phyloP scores from a whole-genome alignment of 2,329 filamentous ascomycete species.

The Beauveria medogensis region DNA sequence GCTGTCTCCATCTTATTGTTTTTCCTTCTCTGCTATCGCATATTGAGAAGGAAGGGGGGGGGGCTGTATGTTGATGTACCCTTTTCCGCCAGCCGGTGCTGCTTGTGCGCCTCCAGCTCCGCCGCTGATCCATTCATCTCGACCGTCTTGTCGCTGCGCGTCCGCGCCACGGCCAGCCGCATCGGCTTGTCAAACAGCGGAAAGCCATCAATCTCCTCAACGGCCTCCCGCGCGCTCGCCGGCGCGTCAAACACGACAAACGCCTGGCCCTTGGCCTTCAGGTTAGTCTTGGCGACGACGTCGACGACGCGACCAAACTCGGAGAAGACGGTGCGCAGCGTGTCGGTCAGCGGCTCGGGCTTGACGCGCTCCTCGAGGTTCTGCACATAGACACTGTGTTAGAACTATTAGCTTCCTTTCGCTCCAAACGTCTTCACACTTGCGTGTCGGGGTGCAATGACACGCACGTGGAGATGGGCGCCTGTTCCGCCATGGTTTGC shows the following conservation, averaged over 20 bases:
- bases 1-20: background rate
- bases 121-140: constrained; percentile 62
- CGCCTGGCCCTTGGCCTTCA: constrained; percentile 90
- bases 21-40: too few relatives aligned
- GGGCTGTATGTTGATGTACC: constrained; percentile 41
- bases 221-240: constrained; percentile 71
- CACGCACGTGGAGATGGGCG: constrained; percentile 60
- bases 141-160: constrained; percentile 81
- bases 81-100: constrained; percentile 78
- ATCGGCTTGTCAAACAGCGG: constrained; percentile 89
- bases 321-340: constrained; percentile 70
- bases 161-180: constrained; percentile 72
- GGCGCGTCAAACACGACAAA: constrained; percentile 83
- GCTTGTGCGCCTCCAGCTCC: constrained; percentile 83
- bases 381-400: constrained; percentile 56
- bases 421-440: background rate
- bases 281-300: constrained; percentile 78
- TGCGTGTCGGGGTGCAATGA: constrained; percentile 63
- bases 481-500: constrained; percentile 29
- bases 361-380: constrained; percentile 94
- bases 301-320: constrained; percentile 84
- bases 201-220: constrained; percentile 87
- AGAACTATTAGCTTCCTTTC: constrained; percentile 10
- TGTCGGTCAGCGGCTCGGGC: constrained; percentile 63
- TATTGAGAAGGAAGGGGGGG: too few relatives aligned